Percentiles rank a stretch among this genome's conserved stretches.
These are phyloP conservation scores for Pueraria montana DNA, from an alignment of 306 rosid species.

Conservation along the genomic window DNA sequence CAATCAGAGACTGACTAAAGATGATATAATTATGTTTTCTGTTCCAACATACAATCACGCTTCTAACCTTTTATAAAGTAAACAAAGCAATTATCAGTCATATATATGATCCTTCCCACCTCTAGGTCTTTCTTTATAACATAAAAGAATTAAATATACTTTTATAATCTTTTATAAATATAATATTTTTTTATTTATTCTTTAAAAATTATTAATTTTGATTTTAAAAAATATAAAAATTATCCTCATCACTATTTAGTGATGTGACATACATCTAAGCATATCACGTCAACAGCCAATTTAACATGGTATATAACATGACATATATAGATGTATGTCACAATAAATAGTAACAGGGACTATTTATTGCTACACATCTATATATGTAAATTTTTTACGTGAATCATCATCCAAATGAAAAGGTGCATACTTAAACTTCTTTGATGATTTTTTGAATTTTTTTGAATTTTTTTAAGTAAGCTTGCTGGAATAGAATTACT, in stretches of 20 bases:
- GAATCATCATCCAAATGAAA: too few species aligned
- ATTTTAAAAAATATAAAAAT: not conserved
- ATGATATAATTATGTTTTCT: constrained; percentile 21
- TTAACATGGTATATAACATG: too few species aligned
- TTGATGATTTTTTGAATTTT: too few species aligned
- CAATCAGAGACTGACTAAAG: constrained; percentile 12
- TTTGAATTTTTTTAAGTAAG: too few species aligned
- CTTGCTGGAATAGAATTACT: too few species aligned
- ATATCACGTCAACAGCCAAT: not conserved
- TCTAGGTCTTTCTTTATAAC: not conserved
- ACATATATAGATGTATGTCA: not conserved
- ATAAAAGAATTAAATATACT: not conserved
- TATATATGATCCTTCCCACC: not conserved
- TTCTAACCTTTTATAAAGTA: constrained; percentile 1
- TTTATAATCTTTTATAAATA: not conserved
- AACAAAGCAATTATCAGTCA: constrained; percentile 5
- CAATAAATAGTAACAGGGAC: not conserved
- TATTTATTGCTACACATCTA: too few species aligned
- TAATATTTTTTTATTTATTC: not conserved
- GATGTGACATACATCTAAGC: not conserved
- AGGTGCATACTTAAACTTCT: too few species aligned
- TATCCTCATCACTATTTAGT: not conserved
- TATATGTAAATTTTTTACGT: too few species aligned
- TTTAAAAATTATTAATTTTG: not conserved
- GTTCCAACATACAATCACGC: constrained; percentile 14